Base-by-base conservation (phyloP, 768 basidiomycete species). In the Kondoa subrosea region DNA sequence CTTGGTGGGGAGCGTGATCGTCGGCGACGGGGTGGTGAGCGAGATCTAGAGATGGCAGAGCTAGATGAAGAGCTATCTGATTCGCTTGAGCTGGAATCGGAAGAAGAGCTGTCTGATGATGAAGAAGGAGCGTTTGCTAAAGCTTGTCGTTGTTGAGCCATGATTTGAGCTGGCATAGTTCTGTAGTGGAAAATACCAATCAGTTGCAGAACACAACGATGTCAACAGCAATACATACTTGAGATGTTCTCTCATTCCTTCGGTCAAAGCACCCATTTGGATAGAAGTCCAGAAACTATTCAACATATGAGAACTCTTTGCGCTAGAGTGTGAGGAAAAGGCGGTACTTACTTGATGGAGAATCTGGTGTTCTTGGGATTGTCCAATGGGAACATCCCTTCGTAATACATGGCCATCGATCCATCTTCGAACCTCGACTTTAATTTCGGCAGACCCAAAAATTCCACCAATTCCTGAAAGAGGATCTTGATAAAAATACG, bases 211-310 rank as follows among this genome's bases (percentile, higher is more conserved):
- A 50, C 12, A 50, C 40, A 21, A 8, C 40, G 40, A 50, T 50
- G 21, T 8, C 40, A 50, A 21, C 21, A 50, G 40, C 40, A 50
- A 8, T 21, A 50, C 40, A 21, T 50, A 50, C 90, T 93, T 90
- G 69, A 99, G 80, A 75, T 90, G 92, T 75, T 92, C 91, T 76
- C 95, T 82, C 95, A 97, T 96, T 32, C 87, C 87, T 77, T 97
- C 92, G 0, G 95, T 99, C 69, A 96, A 76, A 27, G 82, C 82
- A 66, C 95, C 95, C 69, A 97, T 75, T 0, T 90, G 90, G 72
- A 99, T 85, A 73, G 88, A 90, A 3, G 95, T 99, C 76, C 96
- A 95, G 79, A 97, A 97, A 76, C 95, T 95, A 84, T 93, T 93
- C 84, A 76, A 92, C 91, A 25, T 16, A 26, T 32, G 3, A 63